Conservation (phyloP, 441 rosid genomes). For the Breynia disticha region DNA sequence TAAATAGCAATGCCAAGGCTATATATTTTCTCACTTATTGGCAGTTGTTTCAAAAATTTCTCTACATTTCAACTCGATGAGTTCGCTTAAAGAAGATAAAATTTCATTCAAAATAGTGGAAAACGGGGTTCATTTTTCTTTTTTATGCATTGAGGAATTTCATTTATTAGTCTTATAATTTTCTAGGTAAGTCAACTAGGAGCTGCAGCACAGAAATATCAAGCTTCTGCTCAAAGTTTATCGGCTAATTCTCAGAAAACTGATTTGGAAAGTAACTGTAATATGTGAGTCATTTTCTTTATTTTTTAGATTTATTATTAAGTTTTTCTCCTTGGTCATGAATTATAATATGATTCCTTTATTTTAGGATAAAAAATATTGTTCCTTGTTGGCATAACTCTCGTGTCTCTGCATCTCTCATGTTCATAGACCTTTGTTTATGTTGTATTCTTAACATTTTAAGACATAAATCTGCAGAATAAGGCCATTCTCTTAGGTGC, state of each 20-base stretch:
- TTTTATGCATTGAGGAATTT: neutral
- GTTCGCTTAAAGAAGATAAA: neutral
- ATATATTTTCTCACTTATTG: too few species aligned
- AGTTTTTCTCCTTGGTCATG: neutral
- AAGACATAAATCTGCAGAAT: too few species aligned
- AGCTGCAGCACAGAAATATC: slow-evolving; percentile 88
- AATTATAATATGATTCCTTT: too few species aligned
- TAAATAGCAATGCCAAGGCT: too few species aligned
- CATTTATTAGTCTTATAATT: neutral
- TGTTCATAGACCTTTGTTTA: too few species aligned
- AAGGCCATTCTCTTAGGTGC: too few species aligned
- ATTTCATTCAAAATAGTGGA: neutral
- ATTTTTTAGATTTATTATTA: neutral
- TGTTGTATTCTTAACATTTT: too few species aligned
- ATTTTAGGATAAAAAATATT: too few species aligned
- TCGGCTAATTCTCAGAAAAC: slow-evolving; percentile 64
- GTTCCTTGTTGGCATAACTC: too few species aligned
- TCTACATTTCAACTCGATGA: neutral
- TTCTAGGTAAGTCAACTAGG: slow-evolving; percentile 88
- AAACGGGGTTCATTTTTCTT: neutral
- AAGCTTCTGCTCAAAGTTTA: slow-evolving; percentile 81
- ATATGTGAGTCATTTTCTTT: slow-evolving; percentile 43
- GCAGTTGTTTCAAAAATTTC: neutral
- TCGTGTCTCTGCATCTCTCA: too few species aligned
- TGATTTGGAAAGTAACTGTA: slow-evolving; percentile 86